A percentile compares a stretch with the other conserved stretches of the same genome.
phyloP scores from a whole-genome alignment of 2,329 filamentous ascomycete species.

The Zymoseptoria ardabiliae region DNA sequence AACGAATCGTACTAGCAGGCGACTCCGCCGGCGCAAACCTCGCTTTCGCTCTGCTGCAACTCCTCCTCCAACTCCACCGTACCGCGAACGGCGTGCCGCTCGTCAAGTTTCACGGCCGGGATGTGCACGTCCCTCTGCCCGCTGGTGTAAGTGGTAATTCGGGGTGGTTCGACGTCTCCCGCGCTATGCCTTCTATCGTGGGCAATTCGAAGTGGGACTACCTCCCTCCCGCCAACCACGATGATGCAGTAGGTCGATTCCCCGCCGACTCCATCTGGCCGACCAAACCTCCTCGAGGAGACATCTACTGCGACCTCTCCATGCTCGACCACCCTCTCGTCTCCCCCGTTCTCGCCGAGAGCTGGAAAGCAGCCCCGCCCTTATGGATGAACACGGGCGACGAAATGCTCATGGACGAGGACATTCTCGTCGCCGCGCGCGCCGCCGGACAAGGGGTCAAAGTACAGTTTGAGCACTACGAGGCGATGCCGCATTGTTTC shows the following conservation, averaged over 20 bases:
- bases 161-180: constrained; percentile 66
- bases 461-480: constrained; percentile 64
- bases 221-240: constrained; percentile 43
- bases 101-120: constrained; percentile 54
- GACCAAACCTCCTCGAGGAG: constrained; percentile 37
- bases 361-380: constrained; percentile 59
- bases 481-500: constrained; percentile 74
- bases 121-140: constrained; percentile 56
- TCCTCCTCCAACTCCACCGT: constrained; percentile 57
- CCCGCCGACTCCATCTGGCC: constrained; percentile 47
- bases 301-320: constrained; percentile 40
- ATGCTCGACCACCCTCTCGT: constrained; percentile 58
- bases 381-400: constrained; percentile 62
- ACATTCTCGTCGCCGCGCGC: constrained; percentile 51
- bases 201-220: constrained; percentile 55
- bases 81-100: constrained; percentile 35
- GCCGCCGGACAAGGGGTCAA: constrained; percentile 51
- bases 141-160: constrained; percentile 57
- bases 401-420: constrained; percentile 65
- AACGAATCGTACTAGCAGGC: constrained; percentile 63
- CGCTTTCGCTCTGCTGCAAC: constrained; percentile 57
- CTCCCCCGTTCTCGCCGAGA: constrained; percentile 49
- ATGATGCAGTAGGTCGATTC: constrained; percentile 29
- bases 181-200: constrained; percentile 52
- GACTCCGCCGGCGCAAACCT: constrained; percentile 74